Evolutionary conservation across 108 stramenopile genomes (phyloP).

Genomic region (Epithemia pelagica): DNA sequence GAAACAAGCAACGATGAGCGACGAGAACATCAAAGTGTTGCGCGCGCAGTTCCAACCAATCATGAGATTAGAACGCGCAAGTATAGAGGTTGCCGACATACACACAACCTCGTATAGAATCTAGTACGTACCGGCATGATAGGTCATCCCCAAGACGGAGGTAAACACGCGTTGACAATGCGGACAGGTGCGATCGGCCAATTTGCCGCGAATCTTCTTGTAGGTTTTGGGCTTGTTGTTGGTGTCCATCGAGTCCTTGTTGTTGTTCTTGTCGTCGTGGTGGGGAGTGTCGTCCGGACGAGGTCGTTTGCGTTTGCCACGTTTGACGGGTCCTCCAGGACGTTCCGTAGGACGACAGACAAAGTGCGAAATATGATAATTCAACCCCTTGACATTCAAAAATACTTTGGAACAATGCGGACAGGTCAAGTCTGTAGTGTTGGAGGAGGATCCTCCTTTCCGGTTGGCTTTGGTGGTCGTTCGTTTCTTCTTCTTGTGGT

Average conservation of each 20-base stretch:
- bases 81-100: no score
- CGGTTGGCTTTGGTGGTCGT: not conserved
- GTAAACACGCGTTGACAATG: conserved; percentile 41
- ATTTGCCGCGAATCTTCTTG: conserved; percentile 26
- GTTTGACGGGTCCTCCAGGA: conserved; percentile 9
- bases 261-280: no score
- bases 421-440: conserved; percentile 14
- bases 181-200: conserved; percentile 41
- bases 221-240: conserved; percentile 6
- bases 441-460: not conserved
- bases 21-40: no score
- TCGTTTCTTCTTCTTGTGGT: not conserved
- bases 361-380: conserved; percentile 31
- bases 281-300: no score
- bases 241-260: no score
- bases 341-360: conserved; percentile 16
- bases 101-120: no score
- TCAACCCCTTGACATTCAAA: conserved; percentile 14
- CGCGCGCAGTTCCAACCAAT: no score
- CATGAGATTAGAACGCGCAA: no score
- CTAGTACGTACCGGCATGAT: conserved; percentile 8
- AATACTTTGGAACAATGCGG: conserved; percentile 43
- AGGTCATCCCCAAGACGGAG: conserved; percentile 28
- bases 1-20: no score
- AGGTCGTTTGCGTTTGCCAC: no score